A percentile compares a stretch with the other conserved stretches of the same genome.
These are phyloP conservation scores for Gracilaria caudata DNA, from an alignment of 23 red algal genomes.

Conservation along the genomic window DNA sequence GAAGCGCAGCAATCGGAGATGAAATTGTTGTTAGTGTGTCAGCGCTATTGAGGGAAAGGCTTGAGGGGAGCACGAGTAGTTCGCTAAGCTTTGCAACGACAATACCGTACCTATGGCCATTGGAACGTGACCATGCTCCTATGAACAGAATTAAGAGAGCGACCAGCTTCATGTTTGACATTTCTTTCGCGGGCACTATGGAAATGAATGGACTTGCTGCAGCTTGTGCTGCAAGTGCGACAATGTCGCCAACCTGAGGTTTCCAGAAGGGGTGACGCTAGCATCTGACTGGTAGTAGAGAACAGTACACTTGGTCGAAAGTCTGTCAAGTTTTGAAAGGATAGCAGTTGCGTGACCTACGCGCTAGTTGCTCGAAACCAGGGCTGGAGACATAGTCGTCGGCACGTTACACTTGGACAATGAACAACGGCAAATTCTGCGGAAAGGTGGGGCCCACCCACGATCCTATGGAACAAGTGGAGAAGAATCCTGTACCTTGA, in stretches of 20 bases:
- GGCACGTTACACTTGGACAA: not conserved
- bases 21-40: not conserved
- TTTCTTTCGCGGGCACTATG: not conserved
- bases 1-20: not conserved
- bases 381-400: not conserved
- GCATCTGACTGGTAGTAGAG: not conserved
- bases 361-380: not conserved
- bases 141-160: not conserved
- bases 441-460: not conserved
- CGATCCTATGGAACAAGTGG: not conserved
- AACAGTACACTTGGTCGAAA: not conserved
- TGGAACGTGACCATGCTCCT: not conserved
- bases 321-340: not conserved
- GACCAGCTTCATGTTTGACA: not conserved
- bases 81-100: not conserved
- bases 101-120: constrained; percentile 10
- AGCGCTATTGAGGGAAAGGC: not conserved
- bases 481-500: not conserved
- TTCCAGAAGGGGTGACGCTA: not conserved
- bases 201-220: not conserved
- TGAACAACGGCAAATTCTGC: not conserved
- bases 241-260: not conserved
- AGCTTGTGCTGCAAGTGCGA: constrained; percentile 11
- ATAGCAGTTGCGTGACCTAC: not conserved
- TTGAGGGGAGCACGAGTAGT: not conserved